phyloP scores from a whole-genome alignment of 306 rosid genomes.

The Prunus dulcis region DNA sequence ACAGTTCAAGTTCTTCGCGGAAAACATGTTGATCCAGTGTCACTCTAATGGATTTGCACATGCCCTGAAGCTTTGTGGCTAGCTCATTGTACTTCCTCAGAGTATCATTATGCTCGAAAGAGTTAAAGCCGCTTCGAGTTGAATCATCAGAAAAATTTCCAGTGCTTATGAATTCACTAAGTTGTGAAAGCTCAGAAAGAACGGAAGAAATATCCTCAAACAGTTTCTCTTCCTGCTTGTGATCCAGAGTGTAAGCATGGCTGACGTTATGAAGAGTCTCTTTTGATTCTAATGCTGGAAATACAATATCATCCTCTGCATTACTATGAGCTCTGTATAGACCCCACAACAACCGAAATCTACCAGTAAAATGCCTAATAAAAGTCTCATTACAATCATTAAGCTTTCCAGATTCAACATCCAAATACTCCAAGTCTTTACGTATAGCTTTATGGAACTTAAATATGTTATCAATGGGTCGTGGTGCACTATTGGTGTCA shows the following conservation, averaged over 20 bases:
- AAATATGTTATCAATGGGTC: conserved; percentile 47
- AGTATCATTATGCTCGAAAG: conserved; percentile 13
- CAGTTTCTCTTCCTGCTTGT: conserved; percentile 46
- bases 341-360: conserved; percentile 49
- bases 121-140: background rate
- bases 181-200: conserved; percentile 35
- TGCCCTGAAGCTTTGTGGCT: conserved; percentile 79
- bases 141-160: conserved; percentile 13
- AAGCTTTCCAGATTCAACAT: conserved; percentile 43
- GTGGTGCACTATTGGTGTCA: conserved; percentile 10
- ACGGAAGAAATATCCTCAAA: conserved; percentile 40
- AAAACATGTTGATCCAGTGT: conserved; percentile 84
- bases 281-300: conserved; percentile 46
- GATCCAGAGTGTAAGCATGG: conserved; percentile 48
- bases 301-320: conserved; percentile 51
- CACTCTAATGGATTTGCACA: conserved; percentile 89
- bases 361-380: conserved; percentile 43
- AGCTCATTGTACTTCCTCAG: conserved; percentile 36
- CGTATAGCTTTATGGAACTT: conserved; percentile 50
- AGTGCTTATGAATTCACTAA: conserved; percentile 17
- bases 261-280: conserved; percentile 51
- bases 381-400: conserved; percentile 28
- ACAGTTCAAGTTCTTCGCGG: conserved; percentile 85
- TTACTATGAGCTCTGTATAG: conserved; percentile 53
- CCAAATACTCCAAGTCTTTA: conserved; percentile 46